Percentiles rank a stretch among this genome's conserved stretches.
phyloP scores from a whole-genome alignment of 2,329 filamentous ascomycete genomes.

The Talaromyces sp. region DNA sequence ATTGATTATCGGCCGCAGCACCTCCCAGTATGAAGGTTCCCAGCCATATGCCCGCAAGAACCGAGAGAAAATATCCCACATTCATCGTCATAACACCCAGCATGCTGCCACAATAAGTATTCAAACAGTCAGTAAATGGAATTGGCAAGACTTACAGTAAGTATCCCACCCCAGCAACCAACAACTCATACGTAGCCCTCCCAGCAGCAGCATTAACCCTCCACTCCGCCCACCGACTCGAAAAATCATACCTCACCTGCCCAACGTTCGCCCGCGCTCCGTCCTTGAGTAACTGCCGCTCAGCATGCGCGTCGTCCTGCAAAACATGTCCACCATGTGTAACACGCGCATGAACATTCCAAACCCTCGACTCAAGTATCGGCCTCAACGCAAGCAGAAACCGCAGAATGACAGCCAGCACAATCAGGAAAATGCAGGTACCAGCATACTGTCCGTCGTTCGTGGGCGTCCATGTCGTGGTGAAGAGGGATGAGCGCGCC shows the following conservation, averaged over 20 bases:
- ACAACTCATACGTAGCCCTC: conserved; percentile 64
- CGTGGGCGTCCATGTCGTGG: conserved; percentile 68
- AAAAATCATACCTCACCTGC: conserved; percentile 21
- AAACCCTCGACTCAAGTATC: conserved; percentile 46
- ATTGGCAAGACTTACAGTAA: conserved; percentile 64
- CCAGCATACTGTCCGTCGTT: conserved; percentile 72
- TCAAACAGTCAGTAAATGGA: background rate
- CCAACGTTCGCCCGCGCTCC: background rate
- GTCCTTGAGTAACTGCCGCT: background rate
- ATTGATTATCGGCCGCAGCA: conserved; percentile 23
- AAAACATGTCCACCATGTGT: conserved; percentile 1
- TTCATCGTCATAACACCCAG: conserved; percentile 88
- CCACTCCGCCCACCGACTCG: conserved; percentile 49
- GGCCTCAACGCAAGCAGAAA: conserved; percentile 67
- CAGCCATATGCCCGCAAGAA: conserved; percentile 72
- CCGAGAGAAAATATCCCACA: conserved; percentile 76
- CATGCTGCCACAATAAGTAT: conserved; percentile 59
- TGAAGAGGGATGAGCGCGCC: conserved; percentile 62
- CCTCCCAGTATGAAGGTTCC: conserved; percentile 74
- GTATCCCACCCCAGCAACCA: conserved; percentile 76
- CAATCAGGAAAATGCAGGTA: conserved; percentile 85
- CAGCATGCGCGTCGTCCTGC: background rate
- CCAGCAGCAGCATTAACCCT: conserved; percentile 74
- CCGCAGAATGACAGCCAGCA: conserved; percentile 68
- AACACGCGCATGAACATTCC: conserved; percentile 21